A percentile compares a stretch with the other conserved stretches of the same genome.
Conservation (phyloP, 2,329 filamentous ascomycete genomes). For the Hypoxylon sp. region DNA sequence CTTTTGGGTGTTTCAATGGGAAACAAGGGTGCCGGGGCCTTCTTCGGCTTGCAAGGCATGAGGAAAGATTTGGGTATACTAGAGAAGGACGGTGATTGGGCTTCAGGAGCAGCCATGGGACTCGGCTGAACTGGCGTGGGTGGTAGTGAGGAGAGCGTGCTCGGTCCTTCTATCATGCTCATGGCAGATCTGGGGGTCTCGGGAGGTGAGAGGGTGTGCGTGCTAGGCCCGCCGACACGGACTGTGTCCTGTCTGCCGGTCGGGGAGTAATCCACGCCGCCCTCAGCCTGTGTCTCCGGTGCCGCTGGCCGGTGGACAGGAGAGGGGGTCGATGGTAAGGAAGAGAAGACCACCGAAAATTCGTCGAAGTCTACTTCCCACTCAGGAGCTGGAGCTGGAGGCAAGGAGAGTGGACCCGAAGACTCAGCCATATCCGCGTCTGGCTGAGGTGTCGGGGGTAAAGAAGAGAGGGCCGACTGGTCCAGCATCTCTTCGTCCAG, state of each 20-base stretch:
- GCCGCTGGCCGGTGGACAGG: background rate
- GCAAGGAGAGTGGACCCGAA: background rate
- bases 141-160: background rate
- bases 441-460: background rate
- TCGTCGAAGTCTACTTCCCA: background rate
- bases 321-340: background rate
- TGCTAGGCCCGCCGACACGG: background rate
- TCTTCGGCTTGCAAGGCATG: background rate
- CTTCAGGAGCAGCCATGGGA: background rate
- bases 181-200: background rate
- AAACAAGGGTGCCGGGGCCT: background rate
- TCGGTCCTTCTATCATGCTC: background rate
- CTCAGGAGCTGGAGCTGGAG: background rate
- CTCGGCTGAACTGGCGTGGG: background rate
- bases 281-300: background rate
- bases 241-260: background rate
- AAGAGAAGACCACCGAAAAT: background rate
- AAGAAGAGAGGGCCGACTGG: no score
- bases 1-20: background rate
- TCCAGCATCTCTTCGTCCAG: background rate
- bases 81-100: background rate
- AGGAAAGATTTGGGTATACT: background rate
- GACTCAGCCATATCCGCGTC: background rate
- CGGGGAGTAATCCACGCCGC: background rate
- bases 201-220: background rate